These are phyloP conservation scores for Pistacia integerrima DNA, from an alignment of 345 rosid species.

Conservation along the genomic window DNA sequence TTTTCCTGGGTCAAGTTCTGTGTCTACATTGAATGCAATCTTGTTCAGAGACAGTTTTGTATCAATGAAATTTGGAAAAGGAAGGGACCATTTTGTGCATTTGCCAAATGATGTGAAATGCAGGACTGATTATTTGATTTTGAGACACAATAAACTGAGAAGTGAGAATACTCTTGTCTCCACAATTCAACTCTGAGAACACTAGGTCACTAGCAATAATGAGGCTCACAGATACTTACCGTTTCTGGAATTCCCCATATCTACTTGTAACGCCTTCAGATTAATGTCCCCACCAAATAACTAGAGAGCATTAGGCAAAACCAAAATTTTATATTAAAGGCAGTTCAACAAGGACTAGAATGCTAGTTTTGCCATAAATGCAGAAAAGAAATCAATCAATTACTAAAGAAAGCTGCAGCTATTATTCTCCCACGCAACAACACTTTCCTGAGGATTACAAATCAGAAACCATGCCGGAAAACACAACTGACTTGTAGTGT, in stretches of 20 bases:
- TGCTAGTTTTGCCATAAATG: not conserved
- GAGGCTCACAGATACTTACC: not conserved
- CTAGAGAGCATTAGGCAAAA: not conserved
- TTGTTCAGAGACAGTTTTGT: too few relatives aligned
- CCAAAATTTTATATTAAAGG: too few relatives aligned
- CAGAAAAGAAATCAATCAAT: not conserved
- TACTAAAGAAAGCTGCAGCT: not conserved
- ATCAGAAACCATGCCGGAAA: not conserved
- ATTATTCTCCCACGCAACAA: too few relatives aligned
- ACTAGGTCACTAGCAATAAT: not conserved
- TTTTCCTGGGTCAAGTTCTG: not conserved
- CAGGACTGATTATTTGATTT: too few relatives aligned
- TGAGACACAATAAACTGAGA: too few relatives aligned
- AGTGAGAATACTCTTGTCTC: too few relatives aligned
- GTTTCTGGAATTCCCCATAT: not conserved
- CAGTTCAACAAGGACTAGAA: too few relatives aligned
- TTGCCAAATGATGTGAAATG: too few relatives aligned
- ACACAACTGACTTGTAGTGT: constrained; percentile 24
- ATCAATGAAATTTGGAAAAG: too few relatives aligned
- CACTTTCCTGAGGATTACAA: too few relatives aligned
- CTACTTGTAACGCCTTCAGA: not conserved
- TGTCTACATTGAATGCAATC: not conserved
- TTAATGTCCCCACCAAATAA: not conserved
- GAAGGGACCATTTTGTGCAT: too few relatives aligned
- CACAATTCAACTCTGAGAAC: not conserved